A percentile compares a stretch with the other conserved stretches of the same genome.
Conservation (phyloP, 305 asterid genomes). For the Fraxinus nigra region DNA sequence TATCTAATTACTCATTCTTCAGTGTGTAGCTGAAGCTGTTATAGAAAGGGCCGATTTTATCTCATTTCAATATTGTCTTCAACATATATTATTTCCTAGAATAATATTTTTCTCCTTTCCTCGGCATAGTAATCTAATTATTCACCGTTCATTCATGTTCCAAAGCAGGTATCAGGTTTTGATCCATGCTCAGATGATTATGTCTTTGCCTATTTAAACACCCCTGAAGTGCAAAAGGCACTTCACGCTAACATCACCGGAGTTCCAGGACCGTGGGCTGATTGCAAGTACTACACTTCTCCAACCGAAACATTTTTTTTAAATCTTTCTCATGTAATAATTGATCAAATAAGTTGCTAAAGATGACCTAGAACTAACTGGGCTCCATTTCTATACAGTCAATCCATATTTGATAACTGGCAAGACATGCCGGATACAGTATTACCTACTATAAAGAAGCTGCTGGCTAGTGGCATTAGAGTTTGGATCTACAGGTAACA, state of each 20-base stretch:
- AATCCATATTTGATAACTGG: slow-evolving; percentile 13
- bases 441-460: slow-evolving; percentile 38
- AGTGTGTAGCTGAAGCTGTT: background rate
- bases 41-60: background rate
- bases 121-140: background rate
- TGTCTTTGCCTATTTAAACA: slow-evolving; percentile 22
- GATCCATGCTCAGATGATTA: slow-evolving; percentile 27
- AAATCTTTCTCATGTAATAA: background rate
- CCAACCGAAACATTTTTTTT: background rate
- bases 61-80: background rate
- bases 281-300: slow-evolving; percentile 28
- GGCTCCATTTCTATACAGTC: background rate
- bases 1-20: background rate
- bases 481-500: slow-evolving; percentile 52
- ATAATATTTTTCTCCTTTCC: background rate
- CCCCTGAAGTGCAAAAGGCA: slow-evolving; percentile 28
- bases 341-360: background rate
- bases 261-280: slow-evolving; percentile 19
- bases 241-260: slow-evolving; percentile 26
- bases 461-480: slow-evolving; percentile 40
- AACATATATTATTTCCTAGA: background rate
- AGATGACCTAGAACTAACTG: background rate
- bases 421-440: slow-evolving; percentile 31
- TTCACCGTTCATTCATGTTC: background rate
- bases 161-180: slow-evolving; percentile 8